Conservation (phyloP, 2,329 filamentous ascomycete species). For the Diplodia seriata region DNA sequence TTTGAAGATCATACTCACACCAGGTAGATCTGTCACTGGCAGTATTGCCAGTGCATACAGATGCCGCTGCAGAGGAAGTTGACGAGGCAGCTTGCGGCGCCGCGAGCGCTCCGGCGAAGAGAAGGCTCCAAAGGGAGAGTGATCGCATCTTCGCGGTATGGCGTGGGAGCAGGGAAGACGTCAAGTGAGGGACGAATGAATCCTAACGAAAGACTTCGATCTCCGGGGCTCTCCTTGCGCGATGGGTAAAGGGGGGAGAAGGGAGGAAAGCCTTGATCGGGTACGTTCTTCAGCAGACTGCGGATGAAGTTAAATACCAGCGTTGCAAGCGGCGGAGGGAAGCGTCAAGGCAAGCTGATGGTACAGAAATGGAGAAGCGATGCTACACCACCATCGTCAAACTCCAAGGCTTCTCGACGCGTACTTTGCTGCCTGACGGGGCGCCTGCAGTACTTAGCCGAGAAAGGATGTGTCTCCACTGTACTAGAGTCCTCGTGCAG, state of each 20-base stretch:
- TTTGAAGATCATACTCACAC: conserved; percentile 58
- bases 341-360: background rate
- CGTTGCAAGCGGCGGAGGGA: background rate
- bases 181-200: background rate
- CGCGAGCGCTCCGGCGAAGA: conserved; percentile 12
- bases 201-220: background rate
- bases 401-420: background rate
- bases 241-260: background rate
- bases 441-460: background rate
- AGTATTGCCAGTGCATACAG: conserved; percentile 44
- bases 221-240: background rate
- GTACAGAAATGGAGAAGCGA: background rate
- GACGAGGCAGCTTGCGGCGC: conserved; percentile 8
- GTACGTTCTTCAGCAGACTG: background rate
- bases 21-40: conserved; percentile 40
- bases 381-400: conserved; percentile 9
- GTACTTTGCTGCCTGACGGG: conserved; percentile 14
- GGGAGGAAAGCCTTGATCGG: background rate
- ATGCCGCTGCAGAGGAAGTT: conserved; percentile 3
- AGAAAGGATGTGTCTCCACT: background rate
- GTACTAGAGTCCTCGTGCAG: background rate
- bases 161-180: background rate
- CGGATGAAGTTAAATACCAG: conserved; percentile 14
- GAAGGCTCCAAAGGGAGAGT: background rate
- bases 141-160: background rate